phyloP scores from a whole-genome alignment of 805 yeast genomes.

The Hanseniaspora nectarophila region DNA sequence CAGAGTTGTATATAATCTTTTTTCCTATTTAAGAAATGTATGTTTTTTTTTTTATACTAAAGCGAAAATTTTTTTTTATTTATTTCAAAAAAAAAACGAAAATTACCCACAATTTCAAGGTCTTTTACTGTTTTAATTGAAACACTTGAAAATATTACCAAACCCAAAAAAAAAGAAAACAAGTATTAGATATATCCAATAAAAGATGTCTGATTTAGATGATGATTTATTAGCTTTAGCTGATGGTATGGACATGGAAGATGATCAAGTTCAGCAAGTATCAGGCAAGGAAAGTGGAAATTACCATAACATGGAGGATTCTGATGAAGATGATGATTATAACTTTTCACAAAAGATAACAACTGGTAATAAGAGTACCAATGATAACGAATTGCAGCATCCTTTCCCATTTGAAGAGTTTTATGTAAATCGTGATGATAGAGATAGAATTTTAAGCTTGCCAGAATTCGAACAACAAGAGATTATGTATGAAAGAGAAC shows the following conservation, averaged over 20 bases:
- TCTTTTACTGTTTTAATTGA: no score
- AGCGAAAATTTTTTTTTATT: no score
- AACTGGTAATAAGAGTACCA: slow-evolving; percentile 23
- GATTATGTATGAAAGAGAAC: slow-evolving; percentile 80
- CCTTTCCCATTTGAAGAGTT: slow-evolving; percentile 94
- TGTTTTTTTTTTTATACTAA: no score
- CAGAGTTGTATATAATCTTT: neutral
- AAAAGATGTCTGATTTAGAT: slow-evolving; percentile 67
- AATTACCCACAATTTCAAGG: no score
- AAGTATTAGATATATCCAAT: neutral
- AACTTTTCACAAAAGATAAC: slow-evolving; percentile 21
- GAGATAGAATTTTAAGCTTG: slow-evolving; percentile 49
- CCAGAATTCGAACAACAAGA: slow-evolving; percentile 91
- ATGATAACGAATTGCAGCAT: slow-evolving; percentile 22
- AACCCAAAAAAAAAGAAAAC: neutral
- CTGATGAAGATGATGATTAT: slow-evolving; percentile 35
- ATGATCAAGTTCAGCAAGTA: slow-evolving; percentile 29
- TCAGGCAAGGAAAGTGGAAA: slow-evolving; percentile 18
- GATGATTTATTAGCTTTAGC: slow-evolving; percentile 95
- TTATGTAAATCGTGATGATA: slow-evolving; percentile 71
- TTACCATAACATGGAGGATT: slow-evolving; percentile 25
- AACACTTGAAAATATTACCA: no score
- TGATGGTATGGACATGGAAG: slow-evolving; percentile 50
- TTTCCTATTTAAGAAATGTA: neutral
- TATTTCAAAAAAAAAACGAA: neutral